phyloP scores from a whole-genome alignment of 306 rosid genomes.

The Arachis stenosperma region DNA sequence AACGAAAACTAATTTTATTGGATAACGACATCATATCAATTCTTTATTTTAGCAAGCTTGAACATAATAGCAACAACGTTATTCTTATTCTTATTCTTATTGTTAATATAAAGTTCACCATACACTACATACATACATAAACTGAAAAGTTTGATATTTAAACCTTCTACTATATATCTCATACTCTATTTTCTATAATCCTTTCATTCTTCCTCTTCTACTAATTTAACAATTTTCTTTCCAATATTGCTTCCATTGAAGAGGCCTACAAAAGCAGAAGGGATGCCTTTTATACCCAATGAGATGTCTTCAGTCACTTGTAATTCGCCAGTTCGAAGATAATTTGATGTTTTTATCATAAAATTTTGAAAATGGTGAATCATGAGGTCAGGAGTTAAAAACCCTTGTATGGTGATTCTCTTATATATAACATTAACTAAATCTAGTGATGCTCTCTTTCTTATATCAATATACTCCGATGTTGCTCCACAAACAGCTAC shows the following conservation, averaged over 20 bases:
- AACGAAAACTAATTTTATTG: no score
- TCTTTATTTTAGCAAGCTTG: neutral
- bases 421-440: slow-evolving; percentile 59
- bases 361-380: slow-evolving; percentile 42
- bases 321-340: slow-evolving; percentile 47
- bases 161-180: no score
- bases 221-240: slow-evolving; percentile 49
- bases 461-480: slow-evolving; percentile 50
- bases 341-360: slow-evolving; percentile 38
- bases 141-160: no score
- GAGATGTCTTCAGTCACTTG: slow-evolving; percentile 56
- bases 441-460: slow-evolving; percentile 43
- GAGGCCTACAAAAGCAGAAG: slow-evolving; percentile 59
- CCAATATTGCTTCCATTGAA: slow-evolving; percentile 61
- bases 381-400: slow-evolving; percentile 43
- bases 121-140: neutral
- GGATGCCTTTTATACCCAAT: slow-evolving; percentile 49
- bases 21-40: neutral
- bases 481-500: slow-evolving; percentile 62
- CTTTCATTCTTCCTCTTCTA: neutral
- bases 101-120: neutral
- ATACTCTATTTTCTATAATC: no score
- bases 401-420: slow-evolving; percentile 55
- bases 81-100: no score
- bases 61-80: no score